Conservation (phyloP, 768 basidiomycete species). For the Leccinum barrowsii region DNA sequence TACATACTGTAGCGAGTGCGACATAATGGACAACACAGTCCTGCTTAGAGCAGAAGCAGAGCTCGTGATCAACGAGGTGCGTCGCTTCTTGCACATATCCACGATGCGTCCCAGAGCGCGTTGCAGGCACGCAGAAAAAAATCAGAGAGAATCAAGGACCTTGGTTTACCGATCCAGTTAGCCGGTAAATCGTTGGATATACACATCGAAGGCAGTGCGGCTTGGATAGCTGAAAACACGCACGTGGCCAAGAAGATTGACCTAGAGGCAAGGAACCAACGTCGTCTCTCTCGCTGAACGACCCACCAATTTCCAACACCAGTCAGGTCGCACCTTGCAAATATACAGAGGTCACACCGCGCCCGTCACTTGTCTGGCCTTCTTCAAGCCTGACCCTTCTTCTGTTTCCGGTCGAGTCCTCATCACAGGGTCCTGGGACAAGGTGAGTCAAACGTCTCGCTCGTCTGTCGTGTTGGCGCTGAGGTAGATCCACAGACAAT, state of each 20-base stretch:
- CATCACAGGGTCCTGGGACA: conserved; percentile 95
- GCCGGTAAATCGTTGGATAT: conserved; percentile 72
- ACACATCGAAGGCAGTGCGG: conserved; percentile 57
- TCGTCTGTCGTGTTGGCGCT: background rate
- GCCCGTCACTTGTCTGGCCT: conserved; percentile 81
- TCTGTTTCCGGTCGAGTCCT: conserved; percentile 49
- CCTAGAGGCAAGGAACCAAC: conserved; percentile 54
- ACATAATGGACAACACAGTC: conserved; percentile 25
- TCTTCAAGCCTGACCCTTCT: conserved; percentile 45
- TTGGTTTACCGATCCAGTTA: conserved; percentile 79
- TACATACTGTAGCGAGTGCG: background rate
- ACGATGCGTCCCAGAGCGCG: background rate
- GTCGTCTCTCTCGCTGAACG: conserved; percentile 6
- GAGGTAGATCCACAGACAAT: conserved; percentile 56
- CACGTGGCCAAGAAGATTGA: conserved; percentile 69
- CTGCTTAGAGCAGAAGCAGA: conserved; percentile 31
- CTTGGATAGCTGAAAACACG: conserved; percentile 89
- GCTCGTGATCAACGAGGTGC: conserved; percentile 29
- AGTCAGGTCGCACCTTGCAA: conserved; percentile 81
- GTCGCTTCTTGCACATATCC: background rate
- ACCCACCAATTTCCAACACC: conserved; percentile 12
- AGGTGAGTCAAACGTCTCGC: conserved; percentile 37
- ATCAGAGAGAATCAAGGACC: conserved; percentile 59
- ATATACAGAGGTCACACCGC: conserved; percentile 82
- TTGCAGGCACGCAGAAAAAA: conserved; percentile 69